Conservation (phyloP, 441 rosid genomes). For the Biscutella laevigata region DNA sequence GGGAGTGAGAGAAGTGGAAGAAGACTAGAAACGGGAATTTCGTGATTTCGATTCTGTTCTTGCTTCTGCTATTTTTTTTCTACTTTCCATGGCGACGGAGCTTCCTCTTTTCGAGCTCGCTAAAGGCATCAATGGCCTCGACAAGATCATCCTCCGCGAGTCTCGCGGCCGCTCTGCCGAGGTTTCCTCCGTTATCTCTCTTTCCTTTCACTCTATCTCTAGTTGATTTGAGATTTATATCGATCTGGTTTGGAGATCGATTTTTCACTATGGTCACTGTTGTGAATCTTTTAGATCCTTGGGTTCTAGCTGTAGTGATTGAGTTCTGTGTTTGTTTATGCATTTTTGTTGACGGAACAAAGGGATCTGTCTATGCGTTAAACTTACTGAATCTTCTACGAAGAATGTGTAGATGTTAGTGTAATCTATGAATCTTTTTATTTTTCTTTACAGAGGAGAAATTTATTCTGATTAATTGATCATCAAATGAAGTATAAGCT, state of each 20-base stretch:
- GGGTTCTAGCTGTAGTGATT: constrained; percentile 8
- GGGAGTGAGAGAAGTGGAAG: background rate
- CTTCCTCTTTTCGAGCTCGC: constrained; percentile 32
- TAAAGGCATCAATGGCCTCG: constrained; percentile 59
- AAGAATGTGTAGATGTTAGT: background rate
- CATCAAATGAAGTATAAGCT: constrained; percentile 1
- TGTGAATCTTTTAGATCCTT: constrained; percentile 16
- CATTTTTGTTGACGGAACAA: background rate
- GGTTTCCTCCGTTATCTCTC: constrained; percentile 28
- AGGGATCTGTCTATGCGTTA: constrained; percentile 16
- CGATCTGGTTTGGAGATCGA: no score
- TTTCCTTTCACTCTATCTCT: no score
- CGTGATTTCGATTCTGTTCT: no score
- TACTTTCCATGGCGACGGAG: constrained; percentile 25
- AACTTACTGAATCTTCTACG: background rate
- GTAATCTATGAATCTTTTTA: constrained; percentile 1
- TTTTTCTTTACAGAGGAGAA: no score
- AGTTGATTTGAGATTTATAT: no score
- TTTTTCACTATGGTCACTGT: background rate
- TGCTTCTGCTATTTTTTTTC: background rate
- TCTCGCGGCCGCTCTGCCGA: constrained; percentile 57
- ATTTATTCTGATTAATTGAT: background rate
- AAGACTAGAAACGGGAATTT: no score
- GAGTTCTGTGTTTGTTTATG: background rate
- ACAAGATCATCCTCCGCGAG: constrained; percentile 64